Base-by-base conservation (phyloP, 2,329 filamentous ascomycete genomes). In the Stagonosporopsis rhizophila region DNA sequence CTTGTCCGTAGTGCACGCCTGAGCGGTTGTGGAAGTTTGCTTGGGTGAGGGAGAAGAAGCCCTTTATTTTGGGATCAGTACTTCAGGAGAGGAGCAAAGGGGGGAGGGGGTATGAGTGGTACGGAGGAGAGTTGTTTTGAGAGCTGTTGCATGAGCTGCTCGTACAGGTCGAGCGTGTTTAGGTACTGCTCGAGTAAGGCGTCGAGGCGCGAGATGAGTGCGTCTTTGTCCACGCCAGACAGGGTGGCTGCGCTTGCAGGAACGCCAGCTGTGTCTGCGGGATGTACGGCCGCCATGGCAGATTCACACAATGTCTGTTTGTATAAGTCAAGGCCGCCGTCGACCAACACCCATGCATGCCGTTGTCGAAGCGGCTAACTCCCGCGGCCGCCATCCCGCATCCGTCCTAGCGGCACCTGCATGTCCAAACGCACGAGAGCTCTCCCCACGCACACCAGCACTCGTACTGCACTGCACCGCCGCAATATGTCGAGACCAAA, bases 1-100 rank as follows among this genome's bases (percentile, higher is more conserved):
- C 87, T 60, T 80, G 82, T 3, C 89, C 89, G 70, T 89, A 92
- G 38, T 85, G 81, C 59, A 85, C 73, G 28, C 87, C 84, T 12
- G 84, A 79, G 69, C 85, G 81, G n/a, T 85, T 85, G 25, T 84
- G 79, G 75, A 91, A 92, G 76, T 92, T 92, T 59, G 90, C 90
- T 54, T 89, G 84, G n/a, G 90, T 88, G 37, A 93, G 80, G 61
- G 78, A 75, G 27, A 83, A 67, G 59, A 75, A 81, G 6, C 78
- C 80, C 78, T n/a, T n/a, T 80, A 8, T 15, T 3, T 1, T 5
- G 1, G 2, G 2, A 25, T 15, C n/a, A 22, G 37, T 25, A 38
- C 8, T n/a, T 5, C 20, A 40, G 8, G 25, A 27, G 9, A 27
- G 25, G 25, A 23, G 8, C 2, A 8, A 1, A 15, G 28, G 15